Evolutionary conservation across 345 rosid genomes (phyloP).

Genomic region (Lenwebbia sp.): DNA sequence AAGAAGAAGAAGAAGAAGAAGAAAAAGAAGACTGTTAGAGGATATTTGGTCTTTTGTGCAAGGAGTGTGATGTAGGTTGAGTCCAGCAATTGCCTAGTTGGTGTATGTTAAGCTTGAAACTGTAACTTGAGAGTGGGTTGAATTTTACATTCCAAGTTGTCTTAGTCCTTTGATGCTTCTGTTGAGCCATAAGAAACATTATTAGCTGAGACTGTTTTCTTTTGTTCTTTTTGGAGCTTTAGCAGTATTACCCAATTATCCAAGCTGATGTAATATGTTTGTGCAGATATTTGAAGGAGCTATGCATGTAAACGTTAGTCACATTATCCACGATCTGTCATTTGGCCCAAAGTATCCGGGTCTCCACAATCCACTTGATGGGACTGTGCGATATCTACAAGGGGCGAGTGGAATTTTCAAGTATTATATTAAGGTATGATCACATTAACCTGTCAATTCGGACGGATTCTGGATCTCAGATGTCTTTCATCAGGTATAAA

Average conservation of each 20-base stretch:
- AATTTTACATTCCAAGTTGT: neutral
- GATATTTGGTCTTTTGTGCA: neutral
- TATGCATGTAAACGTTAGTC: constrained; percentile 81
- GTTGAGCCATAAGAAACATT: neutral
- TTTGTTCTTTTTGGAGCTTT: neutral
- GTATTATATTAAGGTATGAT: constrained; percentile 83
- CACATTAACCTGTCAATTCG: neutral
- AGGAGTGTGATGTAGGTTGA: neutral
- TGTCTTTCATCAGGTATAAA: neutral
- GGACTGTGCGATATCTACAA: constrained; percentile 53
- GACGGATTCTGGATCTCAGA: neutral
- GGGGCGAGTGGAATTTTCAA: constrained; percentile 87
- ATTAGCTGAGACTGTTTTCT: neutral
- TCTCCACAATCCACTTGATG: constrained; percentile 94
- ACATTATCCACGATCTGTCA: constrained; percentile 74
- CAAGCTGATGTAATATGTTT: neutral
- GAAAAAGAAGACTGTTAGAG: neutral
- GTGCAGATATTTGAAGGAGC: constrained; percentile 86
- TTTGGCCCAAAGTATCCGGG: constrained; percentile 98
- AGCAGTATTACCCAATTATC: neutral
- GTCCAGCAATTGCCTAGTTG: neutral
- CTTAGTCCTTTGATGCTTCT: neutral
- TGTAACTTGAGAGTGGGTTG: neutral
- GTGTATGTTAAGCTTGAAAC: neutral
- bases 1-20: neutral